Evolutionary conservation across 805 yeast genomes (phyloP).

Genomic region (Lachancea sp.): DNA sequence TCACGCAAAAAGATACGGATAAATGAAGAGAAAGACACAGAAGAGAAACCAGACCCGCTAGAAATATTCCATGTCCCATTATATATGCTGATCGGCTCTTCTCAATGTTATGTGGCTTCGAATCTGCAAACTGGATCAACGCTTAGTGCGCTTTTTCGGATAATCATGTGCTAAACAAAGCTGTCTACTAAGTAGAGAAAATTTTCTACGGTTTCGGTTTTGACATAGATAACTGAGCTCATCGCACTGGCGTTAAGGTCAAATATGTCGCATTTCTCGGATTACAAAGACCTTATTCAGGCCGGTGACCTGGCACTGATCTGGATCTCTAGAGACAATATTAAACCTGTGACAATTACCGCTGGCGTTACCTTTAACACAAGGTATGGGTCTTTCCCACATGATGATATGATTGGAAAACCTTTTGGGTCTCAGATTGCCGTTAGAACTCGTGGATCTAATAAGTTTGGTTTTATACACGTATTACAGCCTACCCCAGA

Average conservation of each 20-base stretch:
- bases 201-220: not conserved
- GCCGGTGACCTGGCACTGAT: constrained; percentile 85
- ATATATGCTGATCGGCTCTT: no score
- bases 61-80: no score
- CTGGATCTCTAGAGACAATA: constrained; percentile 72
- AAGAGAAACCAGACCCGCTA: no score
- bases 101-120: no score
- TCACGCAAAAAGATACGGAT: not conserved
- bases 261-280: constrained; percentile 36
- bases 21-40: not conserved
- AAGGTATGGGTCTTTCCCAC: constrained; percentile 86
- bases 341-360: constrained; percentile 65
- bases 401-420: constrained; percentile 71
- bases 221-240: not conserved
- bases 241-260: constrained; percentile 1
- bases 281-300: constrained; percentile 60
- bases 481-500: constrained; percentile 90
- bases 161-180: no score
- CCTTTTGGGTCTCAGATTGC: constrained; percentile 82
- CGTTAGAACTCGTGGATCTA: constrained; percentile 50
- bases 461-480: constrained; percentile 69
- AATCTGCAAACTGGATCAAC: no score
- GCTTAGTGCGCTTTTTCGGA: no score
- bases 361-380: constrained; percentile 66
- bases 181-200: constrained; percentile 1